Percentiles rank a stretch among this genome's conserved stretches.
phyloP scores from a whole-genome alignment of 352 stramenopile genomes.

The Pythium monospermum region DNA sequence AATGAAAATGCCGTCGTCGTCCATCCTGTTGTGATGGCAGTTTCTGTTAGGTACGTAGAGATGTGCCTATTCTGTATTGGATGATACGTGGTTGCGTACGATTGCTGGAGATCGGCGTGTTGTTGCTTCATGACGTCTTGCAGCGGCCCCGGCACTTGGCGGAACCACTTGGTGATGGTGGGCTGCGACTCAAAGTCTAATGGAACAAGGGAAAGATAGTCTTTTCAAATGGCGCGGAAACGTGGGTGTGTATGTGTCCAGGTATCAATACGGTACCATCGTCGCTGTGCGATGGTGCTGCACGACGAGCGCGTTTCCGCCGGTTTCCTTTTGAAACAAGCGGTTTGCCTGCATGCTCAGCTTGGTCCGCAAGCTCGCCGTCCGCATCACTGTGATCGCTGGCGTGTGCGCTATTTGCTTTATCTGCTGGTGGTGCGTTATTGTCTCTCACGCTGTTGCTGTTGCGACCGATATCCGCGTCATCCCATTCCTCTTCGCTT shows the following conservation, averaged over 20 bases:
- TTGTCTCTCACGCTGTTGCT: not conserved
- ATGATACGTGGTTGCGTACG: conserved; percentile 10
- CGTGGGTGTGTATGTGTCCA: too few species aligned
- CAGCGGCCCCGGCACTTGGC: conserved; percentile 57
- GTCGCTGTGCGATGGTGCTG: conserved; percentile 1
- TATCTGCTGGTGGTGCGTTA: not conserved
- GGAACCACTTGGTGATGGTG: conserved; percentile 71
- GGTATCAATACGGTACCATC: not conserved
- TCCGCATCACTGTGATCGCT: not conserved
- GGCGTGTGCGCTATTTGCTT: not conserved
- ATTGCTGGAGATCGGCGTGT: conserved; percentile 28
- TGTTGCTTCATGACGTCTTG: conserved; percentile 78
- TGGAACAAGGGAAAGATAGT: not conserved
- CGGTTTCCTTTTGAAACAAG: not conserved
- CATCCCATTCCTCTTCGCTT: conserved; percentile 17
- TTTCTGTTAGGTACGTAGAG: too few species aligned
- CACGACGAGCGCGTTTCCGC: conserved; percentile 11
- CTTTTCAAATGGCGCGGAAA: too few species aligned
- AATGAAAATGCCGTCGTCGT: conserved; percentile 34
- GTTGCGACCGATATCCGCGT: not conserved
- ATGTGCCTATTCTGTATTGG: too few species aligned
- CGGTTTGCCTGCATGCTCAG: not conserved
- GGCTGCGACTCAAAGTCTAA: conserved; percentile 24
- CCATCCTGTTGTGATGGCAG: conserved; percentile 25
- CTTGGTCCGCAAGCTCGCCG: not conserved